phyloP scores from a whole-genome alignment of 2,329 filamentous ascomycete species.

The Dactylonectria estremocensis region DNA sequence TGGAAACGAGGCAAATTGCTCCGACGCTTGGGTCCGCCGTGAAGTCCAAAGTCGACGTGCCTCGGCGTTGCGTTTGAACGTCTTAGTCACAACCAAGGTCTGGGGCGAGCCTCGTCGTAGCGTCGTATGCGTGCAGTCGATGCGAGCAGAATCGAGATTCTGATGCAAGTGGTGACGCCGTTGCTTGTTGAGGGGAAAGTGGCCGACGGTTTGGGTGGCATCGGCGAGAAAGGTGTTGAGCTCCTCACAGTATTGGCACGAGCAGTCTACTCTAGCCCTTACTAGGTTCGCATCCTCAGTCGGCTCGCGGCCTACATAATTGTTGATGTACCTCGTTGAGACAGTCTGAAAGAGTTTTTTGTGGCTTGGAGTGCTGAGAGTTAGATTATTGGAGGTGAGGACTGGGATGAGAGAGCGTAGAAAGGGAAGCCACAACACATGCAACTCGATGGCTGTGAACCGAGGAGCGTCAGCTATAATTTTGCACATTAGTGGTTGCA shows the following conservation, averaged over 20 bases:
- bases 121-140: conserved; percentile 45
- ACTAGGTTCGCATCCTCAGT: conserved; percentile 1
- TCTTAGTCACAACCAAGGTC: conserved; percentile 48
- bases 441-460: conserved; percentile 38
- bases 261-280: conserved; percentile 33
- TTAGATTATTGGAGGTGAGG: conserved; percentile 26
- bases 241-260: conserved; percentile 43
- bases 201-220: conserved; percentile 2
- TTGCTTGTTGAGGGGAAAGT: conserved; percentile 35
- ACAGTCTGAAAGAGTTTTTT: conserved; percentile 44
- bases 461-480: conserved; percentile 29
- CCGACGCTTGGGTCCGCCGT: background rate
- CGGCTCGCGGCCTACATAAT: conserved; percentile 43
- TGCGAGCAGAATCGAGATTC: conserved; percentile 19
- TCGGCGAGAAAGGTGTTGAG: conserved; percentile 49
- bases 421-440: conserved; percentile 51
- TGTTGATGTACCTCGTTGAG: conserved; percentile 41
- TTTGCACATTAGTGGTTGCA: conserved; percentile 37
- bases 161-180: conserved; percentile 43
- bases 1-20: conserved; percentile 9
- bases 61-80: background rate
- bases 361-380: conserved; percentile 37
- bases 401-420: conserved; percentile 39
- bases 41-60: conserved; percentile 1
- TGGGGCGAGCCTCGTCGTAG: conserved; percentile 20